Conservation (phyloP, 306 rosid genomes). For the Phaseolus lunatus region DNA sequence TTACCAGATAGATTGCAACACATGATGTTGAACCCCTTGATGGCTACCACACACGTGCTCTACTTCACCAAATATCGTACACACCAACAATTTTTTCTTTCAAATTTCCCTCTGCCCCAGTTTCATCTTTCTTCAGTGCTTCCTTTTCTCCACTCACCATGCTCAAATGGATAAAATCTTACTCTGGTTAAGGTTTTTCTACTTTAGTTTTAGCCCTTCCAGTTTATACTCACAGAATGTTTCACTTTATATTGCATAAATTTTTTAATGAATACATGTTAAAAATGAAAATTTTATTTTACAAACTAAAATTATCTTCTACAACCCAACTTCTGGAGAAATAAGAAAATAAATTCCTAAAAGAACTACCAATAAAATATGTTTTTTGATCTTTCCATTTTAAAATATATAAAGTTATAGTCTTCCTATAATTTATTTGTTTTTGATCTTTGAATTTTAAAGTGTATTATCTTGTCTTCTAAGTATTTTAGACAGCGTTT, state of each 20-base stretch:
- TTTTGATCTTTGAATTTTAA: too few species aligned
- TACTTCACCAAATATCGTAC: slow-evolving; percentile 6
- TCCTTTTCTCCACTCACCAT: neutral
- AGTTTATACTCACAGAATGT: neutral
- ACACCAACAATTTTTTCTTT: slow-evolving; percentile 1
- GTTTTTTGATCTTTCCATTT: too few species aligned
- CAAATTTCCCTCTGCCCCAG: neutral
- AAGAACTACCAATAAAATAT: too few species aligned
- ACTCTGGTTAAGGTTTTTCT: slow-evolving; percentile 1
- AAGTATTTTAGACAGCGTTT: too few species aligned
- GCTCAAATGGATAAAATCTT: neutral
- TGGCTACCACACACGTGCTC: slow-evolving; percentile 30
- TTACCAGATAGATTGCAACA: neutral
- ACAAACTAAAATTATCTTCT: too few species aligned
- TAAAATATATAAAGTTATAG: too few species aligned
- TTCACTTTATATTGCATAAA: neutral
- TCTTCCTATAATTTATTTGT: too few species aligned
- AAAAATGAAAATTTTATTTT: too few species aligned
- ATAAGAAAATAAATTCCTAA: too few species aligned
- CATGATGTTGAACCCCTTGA: slow-evolving; percentile 19
- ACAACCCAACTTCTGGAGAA: too few species aligned
- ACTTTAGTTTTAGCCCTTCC: too few species aligned
- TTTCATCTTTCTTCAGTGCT: neutral
- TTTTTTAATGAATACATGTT: neutral
- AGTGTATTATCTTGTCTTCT: too few species aligned